Base-by-base conservation (phyloP, 768 basidiomycete genomes). In the Sarcomyxa edulis region DNA sequence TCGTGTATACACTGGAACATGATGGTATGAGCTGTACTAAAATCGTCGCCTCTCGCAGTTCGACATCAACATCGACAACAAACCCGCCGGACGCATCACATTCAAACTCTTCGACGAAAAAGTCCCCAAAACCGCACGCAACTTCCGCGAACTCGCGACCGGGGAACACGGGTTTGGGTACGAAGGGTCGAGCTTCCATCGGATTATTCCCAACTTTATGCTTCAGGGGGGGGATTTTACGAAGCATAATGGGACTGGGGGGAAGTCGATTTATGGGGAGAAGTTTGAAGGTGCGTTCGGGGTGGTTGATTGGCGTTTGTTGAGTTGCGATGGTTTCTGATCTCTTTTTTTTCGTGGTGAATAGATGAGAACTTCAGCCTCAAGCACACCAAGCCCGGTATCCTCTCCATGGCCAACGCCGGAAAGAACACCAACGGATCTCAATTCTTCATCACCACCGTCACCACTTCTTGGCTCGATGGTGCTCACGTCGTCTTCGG, bases 181-280 rank as follows among this genome's bases (percentile, higher is more conserved):
- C 65, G 33, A 58, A 35, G 81, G 78, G 12, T 68, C 66, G 15
- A 16, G 26, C 0, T 92, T 93, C 77, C 90, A 93, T 60, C 84
- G 90, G 47, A 65, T 93, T 52, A 90, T 92, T 54, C 84, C 84
- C 14, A 29, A 53, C 5, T 93, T 91, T 65, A 91, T 91, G 87
- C 70, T 90, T 41, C 91, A 94, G 60, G 91, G 89, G 18, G 92
- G 92, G 40, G 90, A 93, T 57, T 95, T 95, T 59, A 84, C 81
- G 46, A 49, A 42, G 12, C 54, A 60, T 20, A 64, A 84, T 43
- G 87, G 87, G 11, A 86, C 84, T 7, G 88, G 87, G 43, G 88
- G 87, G 33, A 85, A 81, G 61, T 84, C 81, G 18, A 86, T 86
- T 56, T 86, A 84, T 43, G 84, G 84, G 46, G 65, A 66, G 32